Percentiles rank a stretch among this genome's conserved stretches.
Evolutionary conservation across 2,329 filamentous ascomycete species (phyloP).

Genomic region (Microascus cirrosus): DNA sequence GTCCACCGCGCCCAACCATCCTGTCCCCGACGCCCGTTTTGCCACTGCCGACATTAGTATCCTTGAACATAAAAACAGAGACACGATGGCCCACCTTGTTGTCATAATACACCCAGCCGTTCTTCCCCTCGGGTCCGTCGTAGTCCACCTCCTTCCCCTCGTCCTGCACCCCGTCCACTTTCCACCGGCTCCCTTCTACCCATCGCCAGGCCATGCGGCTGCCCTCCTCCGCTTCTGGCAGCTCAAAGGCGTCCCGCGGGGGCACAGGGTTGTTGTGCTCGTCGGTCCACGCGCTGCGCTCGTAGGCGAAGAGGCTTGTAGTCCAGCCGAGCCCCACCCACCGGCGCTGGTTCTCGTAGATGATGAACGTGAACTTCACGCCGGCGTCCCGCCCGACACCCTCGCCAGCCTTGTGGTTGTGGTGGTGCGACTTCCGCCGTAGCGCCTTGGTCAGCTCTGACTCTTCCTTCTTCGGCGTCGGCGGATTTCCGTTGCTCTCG

Average conservation of each 20-base stretch:
- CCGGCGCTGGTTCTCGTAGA: constrained; percentile 91
- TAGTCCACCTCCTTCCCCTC: constrained; percentile 35
- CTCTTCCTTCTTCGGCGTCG: constrained; percentile 20
- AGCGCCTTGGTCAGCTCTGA: constrained; percentile 36
- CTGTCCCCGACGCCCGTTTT: constrained; percentile 68
- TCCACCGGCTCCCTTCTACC: constrained; percentile 79
- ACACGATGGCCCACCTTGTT: constrained; percentile 58
- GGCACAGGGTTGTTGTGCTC: constrained; percentile 81
- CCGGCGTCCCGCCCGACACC: constrained; percentile 36
- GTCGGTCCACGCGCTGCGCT: constrained; percentile 87
- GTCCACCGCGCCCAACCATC: constrained; percentile 96
- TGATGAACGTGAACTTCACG: constrained; percentile 89
- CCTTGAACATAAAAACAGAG: not conserved
- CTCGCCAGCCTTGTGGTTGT: constrained; percentile 25
- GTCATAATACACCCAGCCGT: constrained; percentile 96
- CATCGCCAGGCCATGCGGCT: constrained; percentile 55
- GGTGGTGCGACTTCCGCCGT: constrained; percentile 15
- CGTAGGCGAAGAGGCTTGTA: constrained; percentile 78
- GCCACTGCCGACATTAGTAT: constrained; percentile 51
- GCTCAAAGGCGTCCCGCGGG: constrained; percentile 56
- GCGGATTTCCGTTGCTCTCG: constrained; percentile 8
- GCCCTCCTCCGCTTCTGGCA: constrained; percentile 50
- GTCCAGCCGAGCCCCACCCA: constrained; percentile 97
- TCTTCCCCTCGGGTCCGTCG: constrained; percentile 48
- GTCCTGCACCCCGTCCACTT: constrained; percentile 63